Conservation (phyloP, 2,329 filamentous ascomycete species). For the Pyrenophora tritici-repentis region DNA sequence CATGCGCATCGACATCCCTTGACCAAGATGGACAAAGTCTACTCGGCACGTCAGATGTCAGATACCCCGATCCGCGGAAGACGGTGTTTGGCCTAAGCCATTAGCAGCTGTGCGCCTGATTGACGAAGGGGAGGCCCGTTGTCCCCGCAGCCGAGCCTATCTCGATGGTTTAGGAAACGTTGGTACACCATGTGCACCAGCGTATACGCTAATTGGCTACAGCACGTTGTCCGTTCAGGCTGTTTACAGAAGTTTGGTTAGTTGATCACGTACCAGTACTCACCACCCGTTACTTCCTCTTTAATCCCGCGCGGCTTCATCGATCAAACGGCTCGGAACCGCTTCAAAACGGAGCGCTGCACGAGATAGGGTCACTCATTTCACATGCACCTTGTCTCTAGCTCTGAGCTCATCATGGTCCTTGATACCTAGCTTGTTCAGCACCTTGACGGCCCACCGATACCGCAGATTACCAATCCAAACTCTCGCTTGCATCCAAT, state of each 20-base stretch:
- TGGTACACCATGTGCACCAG: constrained; percentile 1
- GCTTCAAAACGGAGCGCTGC: neutral
- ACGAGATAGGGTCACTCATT: no score
- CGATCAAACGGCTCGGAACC: neutral
- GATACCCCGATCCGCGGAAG: constrained; percentile 8
- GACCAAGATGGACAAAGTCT: neutral
- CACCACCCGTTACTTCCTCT: neutral
- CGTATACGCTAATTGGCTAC: neutral
- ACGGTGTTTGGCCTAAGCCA: neutral
- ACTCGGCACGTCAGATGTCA: constrained; percentile 10
- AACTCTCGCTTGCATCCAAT: no score
- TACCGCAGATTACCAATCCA: no score
- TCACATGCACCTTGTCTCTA: no score
- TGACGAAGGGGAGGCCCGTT: neutral
- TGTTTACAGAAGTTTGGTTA: neutral
- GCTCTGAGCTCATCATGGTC: no score
- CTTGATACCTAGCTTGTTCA: no score
- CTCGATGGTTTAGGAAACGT: neutral
- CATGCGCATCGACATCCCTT: constrained; percentile 4
- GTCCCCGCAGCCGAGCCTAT: neutral
- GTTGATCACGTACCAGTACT: neutral
- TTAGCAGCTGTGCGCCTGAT: neutral
- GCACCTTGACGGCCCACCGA: no score
- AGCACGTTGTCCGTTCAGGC: neutral
- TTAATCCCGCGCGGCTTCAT: neutral